Conservation (phyloP, 345 rosid genomes). For the Ailanthus altissimus region DNA sequence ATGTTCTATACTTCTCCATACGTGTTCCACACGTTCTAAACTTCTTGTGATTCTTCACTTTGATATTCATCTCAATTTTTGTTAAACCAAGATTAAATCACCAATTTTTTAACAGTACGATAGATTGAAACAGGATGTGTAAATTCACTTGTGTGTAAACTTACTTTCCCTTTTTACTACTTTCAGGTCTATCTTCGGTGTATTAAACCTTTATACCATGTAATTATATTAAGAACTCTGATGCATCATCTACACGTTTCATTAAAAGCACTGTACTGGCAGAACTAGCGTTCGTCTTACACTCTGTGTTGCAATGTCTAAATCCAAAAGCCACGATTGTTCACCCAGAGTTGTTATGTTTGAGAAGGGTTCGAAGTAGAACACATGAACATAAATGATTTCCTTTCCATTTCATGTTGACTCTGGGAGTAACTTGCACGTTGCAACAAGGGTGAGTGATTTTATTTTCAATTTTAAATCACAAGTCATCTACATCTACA, state of each 20-base stretch:
- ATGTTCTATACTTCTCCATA: no score
- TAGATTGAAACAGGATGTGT: no score
- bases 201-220: background rate
- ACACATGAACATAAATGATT: background rate
- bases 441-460: conserved; percentile 26
- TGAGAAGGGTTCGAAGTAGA: background rate
- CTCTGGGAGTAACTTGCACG: background rate
- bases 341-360: background rate
- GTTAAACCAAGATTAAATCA: no score
- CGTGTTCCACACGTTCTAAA: no score
- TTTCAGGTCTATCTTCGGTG: background rate
- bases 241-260: background rate
- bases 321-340: background rate
- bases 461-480: conserved; percentile 31
- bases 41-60: no score
- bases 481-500: conserved; percentile 32
- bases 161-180: background rate
- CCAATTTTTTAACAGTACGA: no score
- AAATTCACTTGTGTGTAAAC: background rate
- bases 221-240: no score
- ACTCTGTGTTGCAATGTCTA: background rate
- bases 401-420: background rate
- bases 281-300: background rate
- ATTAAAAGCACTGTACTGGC: background rate
- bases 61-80: no score